Base-by-base conservation (phyloP, 805 yeast genomes). In the Yamadazyma endophytica region DNA sequence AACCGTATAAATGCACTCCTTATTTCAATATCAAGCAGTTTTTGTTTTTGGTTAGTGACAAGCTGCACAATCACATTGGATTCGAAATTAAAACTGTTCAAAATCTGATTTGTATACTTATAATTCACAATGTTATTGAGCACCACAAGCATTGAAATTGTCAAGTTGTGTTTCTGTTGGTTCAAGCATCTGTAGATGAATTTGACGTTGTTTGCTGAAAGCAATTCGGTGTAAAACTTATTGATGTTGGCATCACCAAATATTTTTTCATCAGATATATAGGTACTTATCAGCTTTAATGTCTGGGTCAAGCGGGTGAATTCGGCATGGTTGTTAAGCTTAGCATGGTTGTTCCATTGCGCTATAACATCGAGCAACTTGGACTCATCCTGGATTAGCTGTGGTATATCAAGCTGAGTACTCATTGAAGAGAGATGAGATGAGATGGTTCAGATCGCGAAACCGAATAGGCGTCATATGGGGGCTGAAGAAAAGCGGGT, bases 111-210 rank as follows among this genome's bases (percentile, higher is more conserved):
- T 1, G 53, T 40, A 5, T 29, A 16, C 2, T 15, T 15, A n/a
- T 14, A 9, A 3, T 21, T 9, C 4, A 29, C 15, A 19, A 36
- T 28, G 28, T 72, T 70, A 13, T 58, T 60, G 41, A 90, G 52
- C 7, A 88, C 46, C 25, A 71, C 54, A n/a, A 87, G 51, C 3
- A 72, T 68, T 1, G 92, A 82, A 32, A 73, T 76, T 0, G 89
- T 76, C 1, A 51, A 70, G 49, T 74, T 63, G 0, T 83, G 75
- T 40, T 79, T 73, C 39, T 68, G 55, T 32, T 75, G 70, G 37
- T 70, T 73, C 23, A 88, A 59, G 12, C 82, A 78, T 43, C 94
- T 65, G 54, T 82, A 84, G 3, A 88, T 59, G 6, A 77, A 70
- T 44, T 80, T 83, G 25, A 71, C 51, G 49, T 83, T 75, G 28